Conservation (phyloP, 805 yeast species). For the Candida odintsovae region DNA sequence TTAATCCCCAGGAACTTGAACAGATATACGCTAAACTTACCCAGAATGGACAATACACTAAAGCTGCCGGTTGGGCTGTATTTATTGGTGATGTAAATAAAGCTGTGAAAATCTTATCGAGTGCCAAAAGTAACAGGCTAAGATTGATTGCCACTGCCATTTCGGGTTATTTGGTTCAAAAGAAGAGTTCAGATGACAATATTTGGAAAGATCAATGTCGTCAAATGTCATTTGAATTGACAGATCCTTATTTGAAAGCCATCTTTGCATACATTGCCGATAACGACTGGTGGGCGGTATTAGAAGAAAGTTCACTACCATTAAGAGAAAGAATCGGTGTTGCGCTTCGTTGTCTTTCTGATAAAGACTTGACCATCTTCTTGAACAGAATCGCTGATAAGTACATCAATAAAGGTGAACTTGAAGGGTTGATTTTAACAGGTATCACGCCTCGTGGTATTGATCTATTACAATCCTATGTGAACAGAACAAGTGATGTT, state of each 20-base stretch:
- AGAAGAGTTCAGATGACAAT: slow-evolving; percentile 34
- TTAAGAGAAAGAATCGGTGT: slow-evolving; percentile 85
- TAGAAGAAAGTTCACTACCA: slow-evolving; percentile 86
- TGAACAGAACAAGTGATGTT: slow-evolving; percentile 82
- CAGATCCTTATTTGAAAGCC: slow-evolving; percentile 84
- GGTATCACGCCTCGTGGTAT: slow-evolving; percentile 88
- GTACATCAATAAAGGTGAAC: slow-evolving; percentile 73
- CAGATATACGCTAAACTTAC: slow-evolving; percentile 55
- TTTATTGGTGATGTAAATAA: slow-evolving; percentile 82
- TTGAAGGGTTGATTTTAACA: slow-evolving; percentile 85
- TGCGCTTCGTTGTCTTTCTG: slow-evolving; percentile 80
- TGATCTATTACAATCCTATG: slow-evolving; percentile 77
- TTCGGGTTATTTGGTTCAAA: slow-evolving; percentile 78
- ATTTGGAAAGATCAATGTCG: slow-evolving; percentile 95
- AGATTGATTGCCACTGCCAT: slow-evolving; percentile 88
- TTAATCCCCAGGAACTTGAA: slow-evolving; percentile 70
- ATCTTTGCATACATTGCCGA: slow-evolving; percentile 92
- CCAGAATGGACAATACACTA: slow-evolving; percentile 56
- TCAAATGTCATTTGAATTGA: slow-evolving; percentile 78
- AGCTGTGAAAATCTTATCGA: slow-evolving; percentile 74
- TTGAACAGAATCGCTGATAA: slow-evolving; percentile 62
- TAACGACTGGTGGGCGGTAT: slow-evolving; percentile 93
- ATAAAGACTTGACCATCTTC: slow-evolving; percentile 68
- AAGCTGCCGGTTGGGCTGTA: slow-evolving; percentile 98
- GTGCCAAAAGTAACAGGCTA: slow-evolving; percentile 65